These are phyloP conservation scores for Globisporangium paroecandrum DNA, from an alignment of 352 stramenopile species.

Conservation along the genomic window DNA sequence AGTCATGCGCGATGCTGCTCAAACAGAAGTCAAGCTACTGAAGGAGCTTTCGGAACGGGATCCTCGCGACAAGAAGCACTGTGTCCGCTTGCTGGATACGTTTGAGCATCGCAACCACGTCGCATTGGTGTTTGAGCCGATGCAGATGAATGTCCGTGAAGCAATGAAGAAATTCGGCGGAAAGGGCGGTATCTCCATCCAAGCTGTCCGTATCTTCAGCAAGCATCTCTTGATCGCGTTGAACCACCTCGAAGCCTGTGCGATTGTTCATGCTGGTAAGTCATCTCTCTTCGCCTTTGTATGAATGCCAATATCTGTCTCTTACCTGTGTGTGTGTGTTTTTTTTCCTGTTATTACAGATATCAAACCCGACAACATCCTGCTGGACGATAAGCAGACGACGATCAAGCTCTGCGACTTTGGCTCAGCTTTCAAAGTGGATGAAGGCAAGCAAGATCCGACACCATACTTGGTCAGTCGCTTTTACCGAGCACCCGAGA, in stretches of 20 bases:
- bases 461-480: slow-evolving; percentile 98
- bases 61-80: slow-evolving; percentile 78
- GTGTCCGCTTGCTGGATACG: slow-evolving; percentile 74
- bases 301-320: too few species aligned
- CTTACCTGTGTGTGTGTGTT: background rate
- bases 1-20: slow-evolving; percentile 95
- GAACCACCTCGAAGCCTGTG: slow-evolving; percentile 65
- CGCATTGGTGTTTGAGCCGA: slow-evolving; percentile 96
- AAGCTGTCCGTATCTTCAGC: slow-evolving; percentile 81
- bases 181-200: slow-evolving; percentile 78
- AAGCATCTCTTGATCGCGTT: slow-evolving; percentile 79
- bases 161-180: slow-evolving; percentile 89
- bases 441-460: slow-evolving; percentile 89
- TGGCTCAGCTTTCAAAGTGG: slow-evolving; percentile 93
- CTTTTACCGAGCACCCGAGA: slow-evolving; percentile 98
- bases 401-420: slow-evolving; percentile 98
- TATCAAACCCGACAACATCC: slow-evolving; percentile 98
- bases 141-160: slow-evolving; percentile 97
- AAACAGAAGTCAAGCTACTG: slow-evolving; percentile 83
- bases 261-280: slow-evolving; percentile 92
- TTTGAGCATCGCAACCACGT: slow-evolving; percentile 95
- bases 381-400: slow-evolving; percentile 94
- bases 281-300: background rate
- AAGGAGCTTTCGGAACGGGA: slow-evolving; percentile 68
- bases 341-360: slow-evolving; percentile 44